Evolutionary conservation across 2,329 filamentous ascomycete genomes (phyloP).

Genomic region (Sordariomycetes sp.): DNA sequence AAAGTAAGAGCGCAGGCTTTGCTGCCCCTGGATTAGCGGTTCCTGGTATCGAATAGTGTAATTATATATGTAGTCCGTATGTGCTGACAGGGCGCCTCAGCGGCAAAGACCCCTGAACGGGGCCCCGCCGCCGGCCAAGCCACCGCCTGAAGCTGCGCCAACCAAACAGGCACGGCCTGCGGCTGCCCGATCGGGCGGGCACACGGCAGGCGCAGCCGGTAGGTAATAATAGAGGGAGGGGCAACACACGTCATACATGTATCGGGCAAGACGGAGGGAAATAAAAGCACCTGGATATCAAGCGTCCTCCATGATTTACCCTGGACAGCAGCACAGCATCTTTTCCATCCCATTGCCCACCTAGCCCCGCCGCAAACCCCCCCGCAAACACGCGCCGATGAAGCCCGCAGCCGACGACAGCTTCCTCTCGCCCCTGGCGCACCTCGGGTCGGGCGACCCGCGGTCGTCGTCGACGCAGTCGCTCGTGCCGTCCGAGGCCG

Average conservation of each 20-base stretch:
- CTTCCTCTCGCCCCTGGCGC: not conserved
- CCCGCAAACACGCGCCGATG: not conserved
- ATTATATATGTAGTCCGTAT: too few species aligned
- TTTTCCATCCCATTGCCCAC: too few species aligned
- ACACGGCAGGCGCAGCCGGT: not conserved
- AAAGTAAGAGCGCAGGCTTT: too few species aligned
- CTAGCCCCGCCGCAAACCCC: not conserved
- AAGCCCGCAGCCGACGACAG: not conserved
- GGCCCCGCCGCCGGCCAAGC: too few species aligned
- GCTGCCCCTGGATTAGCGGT: too few species aligned
- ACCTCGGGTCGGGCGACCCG: slow-evolving; percentile 22
- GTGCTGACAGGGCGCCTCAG: too few species aligned
- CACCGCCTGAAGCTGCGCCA: not conserved
- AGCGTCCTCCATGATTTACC: too few species aligned
- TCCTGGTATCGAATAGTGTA: too few species aligned
- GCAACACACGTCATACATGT: not conserved
- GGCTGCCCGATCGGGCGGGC: not conserved
- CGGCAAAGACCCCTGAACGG: too few species aligned
- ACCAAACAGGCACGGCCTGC: not conserved
- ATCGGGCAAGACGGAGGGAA: not conserved
- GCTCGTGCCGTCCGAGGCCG: slow-evolving; percentile 17
- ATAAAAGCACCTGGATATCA: not conserved
- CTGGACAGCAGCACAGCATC: too few species aligned
- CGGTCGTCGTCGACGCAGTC: slow-evolving; percentile 38
- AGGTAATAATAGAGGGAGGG: not conserved